phyloP scores from a whole-genome alignment of 2,329 filamentous ascomycete species.

The Sporothrix euskadiensis region DNA sequence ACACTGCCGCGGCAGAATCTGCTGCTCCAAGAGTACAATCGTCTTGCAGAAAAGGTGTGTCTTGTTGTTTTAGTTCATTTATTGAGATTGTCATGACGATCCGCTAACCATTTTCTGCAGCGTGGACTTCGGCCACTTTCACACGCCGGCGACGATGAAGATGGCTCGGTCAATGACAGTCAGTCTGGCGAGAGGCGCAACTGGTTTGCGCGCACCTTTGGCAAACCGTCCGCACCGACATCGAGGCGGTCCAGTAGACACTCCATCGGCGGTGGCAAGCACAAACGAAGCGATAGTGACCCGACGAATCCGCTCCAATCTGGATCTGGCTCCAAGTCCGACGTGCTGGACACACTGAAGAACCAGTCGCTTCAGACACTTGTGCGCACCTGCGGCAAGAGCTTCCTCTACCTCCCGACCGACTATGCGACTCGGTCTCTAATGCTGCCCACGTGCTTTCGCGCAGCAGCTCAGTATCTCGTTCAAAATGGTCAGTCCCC shows the following conservation, averaged over 20 bases:
- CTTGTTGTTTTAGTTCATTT: neutral
- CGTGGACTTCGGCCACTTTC: constrained; percentile 52
- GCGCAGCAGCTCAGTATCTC: constrained; percentile 65
- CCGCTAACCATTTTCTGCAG: constrained; percentile 41
- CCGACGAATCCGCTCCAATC: constrained; percentile 42
- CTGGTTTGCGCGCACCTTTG: constrained; percentile 41
- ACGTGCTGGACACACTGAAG: constrained; percentile 46
- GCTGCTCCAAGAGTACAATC: constrained; percentile 61
- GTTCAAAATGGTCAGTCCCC: constrained; percentile 55
- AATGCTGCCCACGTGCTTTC: constrained; percentile 64
- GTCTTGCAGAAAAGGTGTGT: constrained; percentile 57
- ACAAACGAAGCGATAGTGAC: constrained; percentile 58
- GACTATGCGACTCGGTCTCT: constrained; percentile 60
- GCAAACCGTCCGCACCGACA: constrained; percentile 36
- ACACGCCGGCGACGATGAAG: constrained; percentile 40
- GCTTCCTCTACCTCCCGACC: constrained; percentile 59
- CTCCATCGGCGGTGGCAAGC: constrained; percentile 42
- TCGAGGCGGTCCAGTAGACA: constrained; percentile 28
- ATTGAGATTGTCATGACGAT: neutral
- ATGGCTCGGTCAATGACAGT: constrained; percentile 19
- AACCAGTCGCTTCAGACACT: constrained; percentile 58
- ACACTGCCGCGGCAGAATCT: constrained; percentile 41
- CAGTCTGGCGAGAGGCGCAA: constrained; percentile 32
- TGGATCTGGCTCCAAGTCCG: constrained; percentile 46
- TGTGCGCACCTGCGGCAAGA: constrained; percentile 63